phyloP scores from a whole-genome alignment of 2,329 filamentous ascomycete genomes.

The Karstenula rhodostoma region DNA sequence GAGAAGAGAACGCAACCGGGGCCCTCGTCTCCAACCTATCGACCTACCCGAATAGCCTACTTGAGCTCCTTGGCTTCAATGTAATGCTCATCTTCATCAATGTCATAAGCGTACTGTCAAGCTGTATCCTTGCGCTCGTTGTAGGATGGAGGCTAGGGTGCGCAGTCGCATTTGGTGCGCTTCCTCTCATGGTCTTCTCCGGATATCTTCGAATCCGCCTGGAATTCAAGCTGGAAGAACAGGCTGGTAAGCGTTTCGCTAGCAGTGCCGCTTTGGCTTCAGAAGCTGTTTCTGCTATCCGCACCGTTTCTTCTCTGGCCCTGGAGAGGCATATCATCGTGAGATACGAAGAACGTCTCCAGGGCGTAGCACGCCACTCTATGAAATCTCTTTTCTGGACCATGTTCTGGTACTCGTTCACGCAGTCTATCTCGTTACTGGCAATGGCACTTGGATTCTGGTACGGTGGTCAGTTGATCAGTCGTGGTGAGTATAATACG shows the following conservation, averaged over 20 bases:
- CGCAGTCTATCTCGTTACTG: slow-evolving; percentile 74
- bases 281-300: slow-evolving; percentile 91
- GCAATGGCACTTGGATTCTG: slow-evolving; percentile 48
- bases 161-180: slow-evolving; percentile 73
- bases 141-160: slow-evolving; percentile 89
- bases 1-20: slow-evolving; percentile 86
- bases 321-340: slow-evolving; percentile 81
- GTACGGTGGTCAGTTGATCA: slow-evolving; percentile 49
- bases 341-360: slow-evolving; percentile 71
- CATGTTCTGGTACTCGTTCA: slow-evolving; percentile 81
- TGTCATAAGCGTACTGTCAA: slow-evolving; percentile 77
- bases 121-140: slow-evolving; percentile 73
- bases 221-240: slow-evolving; percentile 76
- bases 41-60: slow-evolving; percentile 82
- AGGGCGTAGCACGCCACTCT: slow-evolving; percentile 64
- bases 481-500: slow-evolving; percentile 63
- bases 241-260: slow-evolving; percentile 71
- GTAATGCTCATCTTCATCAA: slow-evolving; percentile 87
- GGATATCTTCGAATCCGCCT: slow-evolving; percentile 88
- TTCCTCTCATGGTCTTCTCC: slow-evolving; percentile 58
- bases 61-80: slow-evolving; percentile 86
- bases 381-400: slow-evolving; percentile 71
- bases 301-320: slow-evolving; percentile 90
- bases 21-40: slow-evolving; percentile 74
- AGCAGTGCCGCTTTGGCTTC: slow-evolving; percentile 80